Evolutionary conservation across 495 filamentous ascomycete species (phyloP).

Genomic region (Durotheca rogersii): DNA sequence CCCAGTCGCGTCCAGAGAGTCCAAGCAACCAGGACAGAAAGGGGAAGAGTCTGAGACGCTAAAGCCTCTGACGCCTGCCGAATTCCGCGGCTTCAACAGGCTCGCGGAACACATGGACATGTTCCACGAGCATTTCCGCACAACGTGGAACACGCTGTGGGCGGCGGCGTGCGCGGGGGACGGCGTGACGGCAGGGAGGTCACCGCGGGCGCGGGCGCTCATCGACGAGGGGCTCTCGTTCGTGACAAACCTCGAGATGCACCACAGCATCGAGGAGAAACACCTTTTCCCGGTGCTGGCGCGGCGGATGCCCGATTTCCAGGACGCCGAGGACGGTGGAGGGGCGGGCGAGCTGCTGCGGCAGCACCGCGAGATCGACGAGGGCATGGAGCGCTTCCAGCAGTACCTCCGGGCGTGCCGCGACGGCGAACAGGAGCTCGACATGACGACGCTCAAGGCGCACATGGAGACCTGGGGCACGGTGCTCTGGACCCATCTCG

Average conservation of each 20-base stretch:
- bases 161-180: constrained; percentile 54
- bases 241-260: constrained; percentile 64
- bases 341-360: constrained; percentile 63
- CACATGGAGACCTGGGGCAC: constrained; percentile 66
- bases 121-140: constrained; percentile 78
- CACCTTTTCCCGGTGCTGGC: constrained; percentile 81
- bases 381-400: constrained; percentile 71
- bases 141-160: constrained; percentile 68
- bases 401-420: constrained; percentile 66
- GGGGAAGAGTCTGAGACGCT: constrained; percentile 12
- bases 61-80: constrained; percentile 17
- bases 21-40: constrained; percentile 5
- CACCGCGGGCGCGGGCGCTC: constrained; percentile 51
- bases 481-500: constrained; percentile 71
- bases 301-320: constrained; percentile 78
- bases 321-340: constrained; percentile 19
- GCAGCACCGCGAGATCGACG: constrained; percentile 84
- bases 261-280: constrained; percentile 83
- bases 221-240: constrained; percentile 65
- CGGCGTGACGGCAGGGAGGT: constrained; percentile 47
- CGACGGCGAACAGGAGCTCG: constrained; percentile 65
- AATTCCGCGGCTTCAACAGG: constrained; percentile 67
- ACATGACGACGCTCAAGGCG: constrained; percentile 64
- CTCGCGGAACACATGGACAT: constrained; percentile 77
- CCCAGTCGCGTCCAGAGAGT: too few species aligned